Evolutionary conservation across 2,329 filamentous ascomycete species (phyloP).

Genomic region (Drechslerella coelobrocha): DNA sequence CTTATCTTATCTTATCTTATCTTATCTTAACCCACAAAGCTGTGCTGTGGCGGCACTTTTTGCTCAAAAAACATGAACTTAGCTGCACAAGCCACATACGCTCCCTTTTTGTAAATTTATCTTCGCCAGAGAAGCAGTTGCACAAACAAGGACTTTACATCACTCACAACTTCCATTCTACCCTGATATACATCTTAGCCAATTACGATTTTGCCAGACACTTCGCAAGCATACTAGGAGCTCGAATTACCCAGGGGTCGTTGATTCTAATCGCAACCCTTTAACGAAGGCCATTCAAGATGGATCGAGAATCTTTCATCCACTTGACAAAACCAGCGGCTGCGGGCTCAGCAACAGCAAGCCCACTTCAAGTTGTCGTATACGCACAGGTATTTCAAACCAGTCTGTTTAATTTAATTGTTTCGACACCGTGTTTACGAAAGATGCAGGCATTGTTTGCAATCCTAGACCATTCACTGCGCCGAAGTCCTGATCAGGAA

Average conservation of each 20-base stretch:
- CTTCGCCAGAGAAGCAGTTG: no score
- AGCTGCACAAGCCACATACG: no score
- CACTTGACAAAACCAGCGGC: constrained; percentile 39
- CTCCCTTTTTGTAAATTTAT: no score
- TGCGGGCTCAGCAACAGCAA: constrained; percentile 56
- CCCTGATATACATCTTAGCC: not conserved
- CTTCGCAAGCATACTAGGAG: not conserved
- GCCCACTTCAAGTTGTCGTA: constrained; percentile 90
- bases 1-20: no score
- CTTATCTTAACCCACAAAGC: no score
- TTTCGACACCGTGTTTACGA: constrained; percentile 1
- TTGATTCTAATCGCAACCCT: no score
- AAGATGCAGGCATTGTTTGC: constrained; percentile 69
- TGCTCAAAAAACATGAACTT: no score
- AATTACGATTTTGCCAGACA: not conserved
- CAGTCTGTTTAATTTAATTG: constrained; percentile 4
- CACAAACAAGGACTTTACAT: not conserved
- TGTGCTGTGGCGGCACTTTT: no score
- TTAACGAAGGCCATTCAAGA: not conserved
- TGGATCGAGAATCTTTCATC: constrained; percentile 49
- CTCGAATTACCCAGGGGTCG: no score
- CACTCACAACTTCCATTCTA: not conserved
- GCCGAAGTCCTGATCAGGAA: constrained; percentile 88
- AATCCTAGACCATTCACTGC: constrained; percentile 90
- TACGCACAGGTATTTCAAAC: constrained; percentile 82